Base-by-base conservation (phyloP, 2,329 filamentous ascomycete species). In the Sarocladium oryzae region DNA sequence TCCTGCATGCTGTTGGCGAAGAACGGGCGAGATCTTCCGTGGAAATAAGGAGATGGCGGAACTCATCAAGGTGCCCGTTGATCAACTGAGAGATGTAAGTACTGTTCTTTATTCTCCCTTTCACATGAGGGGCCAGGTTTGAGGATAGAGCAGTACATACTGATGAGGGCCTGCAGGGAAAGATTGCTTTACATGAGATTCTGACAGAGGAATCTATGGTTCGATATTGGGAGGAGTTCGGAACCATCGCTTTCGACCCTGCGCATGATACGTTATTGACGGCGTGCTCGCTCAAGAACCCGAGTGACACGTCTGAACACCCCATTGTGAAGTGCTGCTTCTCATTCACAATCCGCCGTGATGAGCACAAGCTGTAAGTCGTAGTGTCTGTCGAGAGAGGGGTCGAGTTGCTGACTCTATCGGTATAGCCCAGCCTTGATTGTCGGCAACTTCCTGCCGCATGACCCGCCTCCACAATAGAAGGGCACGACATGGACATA, bases 31-130 rank as follows among this genome's bases (percentile, higher is more conserved):
- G 72, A 97, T 99, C 45, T 97, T 96, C 65, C 79, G 93, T 57
- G 93, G 92, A 0, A 99, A 99, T 66, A 95, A 95, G 64, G 93
- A 99, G 69, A 99, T 99, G 92, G 93, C 82, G 6, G 89, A 97
- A 69, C 75, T 99, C 52, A 92, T 99, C 56, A 85, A 91, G 60
- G 90, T 96, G 26, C 89, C 90, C 1, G 91, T 96, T 59, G 92
- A 96, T 61, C 85, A 84, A 54, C 70, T 99, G 56, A 81, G 92
- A 75, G 93, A 97, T 72, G 91, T 95, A 70, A 73, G 89, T 77
- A 38, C 32, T 33, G n/a, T 4, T 20, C 16, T 23, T 26, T 11
- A 33, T 16, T n/a, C 13, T 49, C n/a, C n/a, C n/a, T n/a, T n/a
- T n/a, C n/a, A n/a, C n/a, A n/a, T n/a, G n/a, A n/a, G n/a, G n/a